Conservation (phyloP, 1,284 basidiomycete genomes). For the Vanrija pseudolonga region DNA sequence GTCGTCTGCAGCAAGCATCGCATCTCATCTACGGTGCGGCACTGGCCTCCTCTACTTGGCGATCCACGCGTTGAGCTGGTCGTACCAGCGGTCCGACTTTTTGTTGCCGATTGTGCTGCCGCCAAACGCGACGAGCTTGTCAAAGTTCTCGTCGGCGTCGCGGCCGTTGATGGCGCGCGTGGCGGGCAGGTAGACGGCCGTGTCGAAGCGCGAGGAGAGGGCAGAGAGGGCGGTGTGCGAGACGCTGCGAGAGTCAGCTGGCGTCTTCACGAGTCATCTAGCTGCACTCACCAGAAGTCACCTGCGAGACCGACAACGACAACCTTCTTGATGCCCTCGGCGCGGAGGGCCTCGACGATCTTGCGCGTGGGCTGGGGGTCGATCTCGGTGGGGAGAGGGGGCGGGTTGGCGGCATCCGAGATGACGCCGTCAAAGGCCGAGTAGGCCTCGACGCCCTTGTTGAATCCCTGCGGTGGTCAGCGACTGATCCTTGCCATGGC, state of each 20-base stretch:
- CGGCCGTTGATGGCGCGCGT: slow-evolving; percentile 22
- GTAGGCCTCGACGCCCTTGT: slow-evolving; percentile 56
- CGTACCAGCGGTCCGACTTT: slow-evolving; percentile 3
- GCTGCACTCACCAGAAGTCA: slow-evolving; percentile 55
- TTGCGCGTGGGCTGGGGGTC: slow-evolving; percentile 28
- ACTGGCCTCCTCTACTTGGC: neutral
- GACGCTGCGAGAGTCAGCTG: slow-evolving; percentile 15
- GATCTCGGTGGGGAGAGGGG: slow-evolving; percentile 19
- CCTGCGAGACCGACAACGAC: slow-evolving; percentile 61
- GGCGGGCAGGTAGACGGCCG: slow-evolving; percentile 24
- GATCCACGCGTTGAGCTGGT: slow-evolving; percentile 1
- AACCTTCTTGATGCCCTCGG: slow-evolving; percentile 50
- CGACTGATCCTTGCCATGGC: no score
- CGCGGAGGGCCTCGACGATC: slow-evolving; percentile 46
- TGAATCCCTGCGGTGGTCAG: slow-evolving; percentile 48
- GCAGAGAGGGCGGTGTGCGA: slow-evolving; percentile 27
- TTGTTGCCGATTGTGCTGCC: slow-evolving; percentile 9
- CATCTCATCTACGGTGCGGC: no score
- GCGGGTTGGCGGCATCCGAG: slow-evolving; percentile 16
- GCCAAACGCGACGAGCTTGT: slow-evolving; percentile 9
- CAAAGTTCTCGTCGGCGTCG: slow-evolving; percentile 5
- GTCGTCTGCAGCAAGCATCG: no score
- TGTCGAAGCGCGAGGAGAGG: slow-evolving; percentile 22
- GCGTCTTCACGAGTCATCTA: neutral
- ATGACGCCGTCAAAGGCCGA: slow-evolving; percentile 52